phyloP scores from a whole-genome alignment of 2,329 filamentous ascomycete genomes.

The Cladosporium sp. region DNA sequence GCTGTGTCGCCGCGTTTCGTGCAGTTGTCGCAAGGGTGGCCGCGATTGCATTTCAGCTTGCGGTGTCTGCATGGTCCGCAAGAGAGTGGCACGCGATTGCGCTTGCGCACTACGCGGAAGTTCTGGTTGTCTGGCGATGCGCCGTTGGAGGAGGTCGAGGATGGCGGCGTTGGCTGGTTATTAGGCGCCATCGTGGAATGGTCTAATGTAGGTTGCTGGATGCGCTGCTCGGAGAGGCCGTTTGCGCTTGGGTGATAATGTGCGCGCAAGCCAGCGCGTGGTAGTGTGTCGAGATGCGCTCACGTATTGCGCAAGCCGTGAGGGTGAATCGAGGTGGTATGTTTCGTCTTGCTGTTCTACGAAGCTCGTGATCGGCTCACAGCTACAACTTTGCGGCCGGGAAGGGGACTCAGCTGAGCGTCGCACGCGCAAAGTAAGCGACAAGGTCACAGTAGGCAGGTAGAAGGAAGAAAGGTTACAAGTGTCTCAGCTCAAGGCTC shows the following conservation, averaged over 20 bases:
- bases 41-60: constrained; percentile 96
- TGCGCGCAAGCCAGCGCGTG: not conserved
- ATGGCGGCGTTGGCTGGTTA: constrained; percentile 61
- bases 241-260: not conserved
- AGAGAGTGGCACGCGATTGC: constrained; percentile 86
- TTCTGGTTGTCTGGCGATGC: constrained; percentile 76
- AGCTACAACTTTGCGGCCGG: not conserved
- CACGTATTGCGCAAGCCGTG: not conserved
- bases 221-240: not conserved
- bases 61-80: constrained; percentile 87
- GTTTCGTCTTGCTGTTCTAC: not conserved
- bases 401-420: not conserved
- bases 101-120: constrained; percentile 82
- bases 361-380: not conserved
- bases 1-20: constrained; percentile 77
- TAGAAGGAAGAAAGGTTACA: not conserved
- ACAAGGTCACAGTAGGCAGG: not conserved
- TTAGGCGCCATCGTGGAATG: not conserved
- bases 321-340: not conserved
- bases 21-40: constrained; percentile 89
- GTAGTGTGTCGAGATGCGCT: not conserved
- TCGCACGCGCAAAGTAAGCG: not conserved
- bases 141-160: constrained; percentile 69
- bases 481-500: not conserved
- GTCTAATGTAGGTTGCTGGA: not conserved